Percentiles rank a stretch among this genome's conserved stretches.
phyloP scores from a whole-genome alignment of 1,284 basidiomycete genomes.

The Microbotryomycetes sp. region DNA sequence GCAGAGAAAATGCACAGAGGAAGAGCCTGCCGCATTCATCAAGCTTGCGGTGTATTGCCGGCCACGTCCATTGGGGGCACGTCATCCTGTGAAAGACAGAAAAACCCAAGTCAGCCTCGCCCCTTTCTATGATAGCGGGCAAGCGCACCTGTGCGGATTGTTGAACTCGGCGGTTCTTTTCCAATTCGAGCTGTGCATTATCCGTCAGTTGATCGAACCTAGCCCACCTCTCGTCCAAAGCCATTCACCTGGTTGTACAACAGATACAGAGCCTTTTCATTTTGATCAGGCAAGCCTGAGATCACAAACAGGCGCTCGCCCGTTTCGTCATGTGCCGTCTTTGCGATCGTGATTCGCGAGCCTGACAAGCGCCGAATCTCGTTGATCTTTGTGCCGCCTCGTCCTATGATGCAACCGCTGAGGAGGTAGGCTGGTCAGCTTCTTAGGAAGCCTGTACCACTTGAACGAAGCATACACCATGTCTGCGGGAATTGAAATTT shows the following conservation, averaged over 20 bases:
- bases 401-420: slow-evolving; percentile 54
- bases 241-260: slow-evolving; percentile 71
- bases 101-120: too few relatives aligned
- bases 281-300: slow-evolving; percentile 75
- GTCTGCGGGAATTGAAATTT: slow-evolving; percentile 96
- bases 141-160: not conserved
- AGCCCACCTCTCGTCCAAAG: too few relatives aligned
- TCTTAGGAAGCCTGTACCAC: not conserved
- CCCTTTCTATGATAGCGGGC: too few relatives aligned
- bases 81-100: not conserved
- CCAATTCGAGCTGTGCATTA: slow-evolving; percentile 63
- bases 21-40: too few relatives aligned
- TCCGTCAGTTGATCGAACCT: too few relatives aligned
- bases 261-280: slow-evolving; percentile 89
- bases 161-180: slow-evolving; percentile 58
- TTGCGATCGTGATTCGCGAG: slow-evolving; percentile 95
- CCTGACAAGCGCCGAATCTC: slow-evolving; percentile 96
- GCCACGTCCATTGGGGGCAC: too few relatives aligned
- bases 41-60: too few relatives aligned
- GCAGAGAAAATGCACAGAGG: too few relatives aligned
- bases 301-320: slow-evolving; percentile 99
- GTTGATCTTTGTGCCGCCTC: slow-evolving; percentile 95
- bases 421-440: not conserved
- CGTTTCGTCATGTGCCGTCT: slow-evolving; percentile 95
- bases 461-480: slow-evolving; percentile 58